Evolutionary conservation across 352 stramenopile species (phyloP).

Genomic region (Phytopythium vexans): DNA sequence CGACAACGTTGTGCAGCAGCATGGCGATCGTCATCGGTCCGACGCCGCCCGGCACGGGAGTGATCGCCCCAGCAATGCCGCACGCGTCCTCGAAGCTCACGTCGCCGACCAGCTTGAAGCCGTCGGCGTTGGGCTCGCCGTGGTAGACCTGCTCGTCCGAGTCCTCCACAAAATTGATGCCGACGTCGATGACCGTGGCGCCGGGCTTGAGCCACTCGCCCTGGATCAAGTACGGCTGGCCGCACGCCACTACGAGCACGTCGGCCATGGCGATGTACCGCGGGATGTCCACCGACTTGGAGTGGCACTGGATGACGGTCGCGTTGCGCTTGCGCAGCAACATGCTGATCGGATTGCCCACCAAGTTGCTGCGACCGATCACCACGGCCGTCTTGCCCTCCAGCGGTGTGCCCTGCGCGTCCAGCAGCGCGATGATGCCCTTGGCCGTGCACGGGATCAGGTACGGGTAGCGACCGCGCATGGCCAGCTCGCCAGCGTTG

Average conservation of each 20-base stretch:
- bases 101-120: constrained; percentile 97
- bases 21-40: constrained; percentile 99
- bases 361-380: constrained; percentile 96
- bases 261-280: constrained; percentile 91
- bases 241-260: constrained; percentile 96
- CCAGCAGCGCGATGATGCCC: constrained; percentile 95
- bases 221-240: constrained; percentile 93
- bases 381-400: constrained; percentile 95
- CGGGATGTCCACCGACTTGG: constrained; percentile 88
- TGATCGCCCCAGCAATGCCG: constrained; percentile 90
- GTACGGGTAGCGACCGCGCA: constrained; percentile 82
- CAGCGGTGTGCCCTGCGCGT: constrained; percentile 84
- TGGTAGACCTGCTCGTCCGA: constrained; percentile 31
- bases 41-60: constrained; percentile 97
- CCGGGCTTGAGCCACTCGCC: constrained; percentile 96
- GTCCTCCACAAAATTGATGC: constrained; percentile 95
- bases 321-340: constrained; percentile 95
- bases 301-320: constrained; percentile 98
- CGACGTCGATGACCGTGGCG: constrained; percentile 98
- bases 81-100: constrained; percentile 89
- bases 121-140: constrained; percentile 55
- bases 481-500: constrained; percentile 94
- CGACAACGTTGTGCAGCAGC: constrained; percentile 89
- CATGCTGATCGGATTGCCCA: constrained; percentile 95
- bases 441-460: constrained; percentile 97